These are phyloP conservation scores for Musa troglodytarum DNA, from an alignment of 176 grass and related monocot species.

Conservation along the genomic window DNA sequence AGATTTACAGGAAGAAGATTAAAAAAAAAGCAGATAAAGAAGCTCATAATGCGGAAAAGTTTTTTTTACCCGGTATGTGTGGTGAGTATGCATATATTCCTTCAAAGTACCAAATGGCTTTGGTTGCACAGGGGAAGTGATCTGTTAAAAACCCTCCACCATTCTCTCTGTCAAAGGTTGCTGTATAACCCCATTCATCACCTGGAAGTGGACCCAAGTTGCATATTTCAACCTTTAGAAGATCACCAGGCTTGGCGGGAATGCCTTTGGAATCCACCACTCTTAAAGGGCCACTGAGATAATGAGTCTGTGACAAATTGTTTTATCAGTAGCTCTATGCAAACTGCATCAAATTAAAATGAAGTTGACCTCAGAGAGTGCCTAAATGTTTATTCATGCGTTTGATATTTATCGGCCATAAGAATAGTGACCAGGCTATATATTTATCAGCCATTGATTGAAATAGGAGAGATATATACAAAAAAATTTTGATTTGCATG, in stretches of 20 bases:
- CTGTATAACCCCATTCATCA: constrained; percentile 86
- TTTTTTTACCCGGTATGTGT: constrained; percentile 58
- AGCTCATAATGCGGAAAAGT: background rate
- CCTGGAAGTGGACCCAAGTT: constrained; percentile 78
- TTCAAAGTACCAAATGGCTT: constrained; percentile 98
- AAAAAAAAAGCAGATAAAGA: background rate
- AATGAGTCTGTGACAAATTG: constrained; percentile 48
- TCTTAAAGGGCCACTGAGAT: constrained; percentile 80
- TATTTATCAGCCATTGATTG: too few species aligned
- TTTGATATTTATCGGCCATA: too few species aligned
- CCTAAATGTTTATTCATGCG: too few species aligned
- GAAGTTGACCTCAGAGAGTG: too few species aligned
- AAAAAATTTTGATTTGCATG: too few species aligned
- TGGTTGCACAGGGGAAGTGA: constrained; percentile 75
- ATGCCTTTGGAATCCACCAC: constrained; percentile 64
- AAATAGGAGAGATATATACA: too few species aligned
- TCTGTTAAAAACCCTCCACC: constrained; percentile 89
- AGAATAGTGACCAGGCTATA: too few species aligned
- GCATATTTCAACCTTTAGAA: constrained; percentile 85
- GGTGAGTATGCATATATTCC: constrained; percentile 89
- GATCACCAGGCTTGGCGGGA: constrained; percentile 77
- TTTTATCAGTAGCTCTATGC: background rate
- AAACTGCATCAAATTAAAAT: too few species aligned
- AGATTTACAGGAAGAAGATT: background rate
- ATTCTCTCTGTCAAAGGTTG: constrained; percentile 89